A percentile compares a stretch with the other conserved stretches of the same genome.
phyloP scores from a whole-genome alignment of 805 yeast species.

The Candida methanosorbosa region DNA sequence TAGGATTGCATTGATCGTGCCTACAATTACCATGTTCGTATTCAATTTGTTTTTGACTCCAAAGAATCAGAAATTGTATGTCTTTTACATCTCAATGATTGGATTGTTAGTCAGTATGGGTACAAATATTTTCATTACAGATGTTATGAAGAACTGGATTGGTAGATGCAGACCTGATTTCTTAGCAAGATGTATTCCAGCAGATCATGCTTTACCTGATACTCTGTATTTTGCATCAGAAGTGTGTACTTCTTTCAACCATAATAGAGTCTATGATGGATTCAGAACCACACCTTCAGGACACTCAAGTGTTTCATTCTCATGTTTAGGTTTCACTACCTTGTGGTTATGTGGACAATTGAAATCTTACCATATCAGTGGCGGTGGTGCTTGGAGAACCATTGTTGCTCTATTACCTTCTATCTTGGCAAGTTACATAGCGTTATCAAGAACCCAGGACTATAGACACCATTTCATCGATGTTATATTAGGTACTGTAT shows the following conservation, averaged over 20 bases:
- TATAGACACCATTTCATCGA: constrained; percentile 92
- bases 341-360: constrained; percentile 67
- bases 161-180: constrained; percentile 94
- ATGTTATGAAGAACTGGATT: constrained; percentile 69
- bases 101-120: constrained; percentile 58
- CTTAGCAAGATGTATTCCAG: constrained; percentile 75
- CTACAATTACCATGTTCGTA: constrained; percentile 30
- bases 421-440: constrained; percentile 66
- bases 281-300: constrained; percentile 81
- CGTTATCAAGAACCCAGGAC: constrained; percentile 81
- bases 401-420: constrained; percentile 45
- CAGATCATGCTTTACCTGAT: constrained; percentile 44
- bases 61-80: constrained; percentile 45
- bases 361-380: constrained; percentile 23
- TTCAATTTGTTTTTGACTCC: constrained; percentile 30
- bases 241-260: constrained; percentile 50
- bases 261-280: constrained; percentile 47
- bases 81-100: constrained; percentile 53
- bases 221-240: constrained; percentile 52
- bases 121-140: constrained; percentile 56
- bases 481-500: constrained; percentile 58
- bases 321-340: constrained; percentile 55
- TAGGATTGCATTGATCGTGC: constrained; percentile 43
- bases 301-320: constrained; percentile 63
- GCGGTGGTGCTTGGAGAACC: constrained; percentile 64